These are phyloP conservation scores for Amaranthus cruentus DNA, from an alignment of 148 eudicot genomes.

Conservation along the genomic window DNA sequence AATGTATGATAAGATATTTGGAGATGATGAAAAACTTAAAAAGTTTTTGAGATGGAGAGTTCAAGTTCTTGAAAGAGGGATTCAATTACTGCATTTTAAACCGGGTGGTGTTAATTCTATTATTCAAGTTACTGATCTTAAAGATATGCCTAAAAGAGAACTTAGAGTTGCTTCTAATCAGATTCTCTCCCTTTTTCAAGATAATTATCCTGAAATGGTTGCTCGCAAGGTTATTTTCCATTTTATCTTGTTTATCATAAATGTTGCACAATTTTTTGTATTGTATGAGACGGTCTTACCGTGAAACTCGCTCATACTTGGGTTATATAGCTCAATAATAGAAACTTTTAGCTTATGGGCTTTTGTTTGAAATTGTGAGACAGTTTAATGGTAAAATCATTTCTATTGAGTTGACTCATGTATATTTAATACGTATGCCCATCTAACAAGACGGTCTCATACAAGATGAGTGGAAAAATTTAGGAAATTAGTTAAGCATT, in stretches of 20 bases:
- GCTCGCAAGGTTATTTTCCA: constrained; percentile 61
- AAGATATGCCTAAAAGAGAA: constrained; percentile 91
- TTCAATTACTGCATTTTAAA: constrained; percentile 62
- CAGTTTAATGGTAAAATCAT: no score
- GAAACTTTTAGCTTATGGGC: no score
- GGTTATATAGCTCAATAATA: no score
- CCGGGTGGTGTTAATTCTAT: constrained; percentile 85
- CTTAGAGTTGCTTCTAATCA: constrained; percentile 84
- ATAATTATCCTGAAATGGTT: constrained; percentile 96
- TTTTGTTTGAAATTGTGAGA: no score
- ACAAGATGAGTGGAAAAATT: no score
- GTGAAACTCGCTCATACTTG: no score
- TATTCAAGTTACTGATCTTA: constrained; percentile 91
- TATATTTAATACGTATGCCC: no score
- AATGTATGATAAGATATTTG: constrained; percentile 66
- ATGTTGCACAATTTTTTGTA: not conserved
- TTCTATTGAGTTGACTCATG: no score
- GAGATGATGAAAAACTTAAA: constrained; percentile 68
- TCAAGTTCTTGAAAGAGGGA: constrained; percentile 82
- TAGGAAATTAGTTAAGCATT: no score
- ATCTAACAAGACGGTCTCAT: no score
- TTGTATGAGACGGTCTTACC: no score
- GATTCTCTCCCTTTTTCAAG: constrained; percentile 78
- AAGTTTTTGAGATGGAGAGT: constrained; percentile 89
- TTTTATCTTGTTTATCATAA: not conserved